Conservation (phyloP, 2,329 filamentous ascomycete species). For the Rutstroemia sp. region DNA sequence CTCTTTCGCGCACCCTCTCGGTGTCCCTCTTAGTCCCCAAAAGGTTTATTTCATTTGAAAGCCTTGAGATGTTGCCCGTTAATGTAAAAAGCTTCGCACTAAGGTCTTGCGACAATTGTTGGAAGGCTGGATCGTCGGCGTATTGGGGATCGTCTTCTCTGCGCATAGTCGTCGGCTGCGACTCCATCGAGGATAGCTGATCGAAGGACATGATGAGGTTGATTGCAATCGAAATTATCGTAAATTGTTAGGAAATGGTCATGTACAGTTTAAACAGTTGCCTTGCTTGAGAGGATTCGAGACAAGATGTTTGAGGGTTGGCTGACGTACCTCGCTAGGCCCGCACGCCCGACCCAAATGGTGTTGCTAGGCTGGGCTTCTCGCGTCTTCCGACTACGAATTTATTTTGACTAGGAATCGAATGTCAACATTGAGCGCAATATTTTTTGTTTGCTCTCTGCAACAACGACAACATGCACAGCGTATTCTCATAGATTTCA, state of each 20-base stretch:
- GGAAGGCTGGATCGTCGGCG: slow-evolving; percentile 88
- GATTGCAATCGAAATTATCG: neutral
- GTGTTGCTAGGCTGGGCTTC: slow-evolving; percentile 1
- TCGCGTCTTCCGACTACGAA: slow-evolving; percentile 4
- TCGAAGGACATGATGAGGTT: slow-evolving; percentile 74
- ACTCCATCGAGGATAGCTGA: slow-evolving; percentile 75
- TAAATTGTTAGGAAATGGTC: neutral
- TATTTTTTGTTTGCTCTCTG: slow-evolving; percentile 5
- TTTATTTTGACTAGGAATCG: slow-evolving; percentile 19
- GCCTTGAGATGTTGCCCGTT: slow-evolving; percentile 77
- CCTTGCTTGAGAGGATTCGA: slow-evolving; percentile 10
- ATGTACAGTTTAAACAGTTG: neutral
- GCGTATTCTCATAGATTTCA: slow-evolving; percentile 6
- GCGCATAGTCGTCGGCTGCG: slow-evolving; percentile 63
- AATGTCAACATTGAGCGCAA: slow-evolving; percentile 20
- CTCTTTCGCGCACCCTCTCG: slow-evolving; percentile 80
- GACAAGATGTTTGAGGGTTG: slow-evolving; percentile 11
- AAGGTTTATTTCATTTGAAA: slow-evolving; percentile 76
- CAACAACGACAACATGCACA: slow-evolving; percentile 18
- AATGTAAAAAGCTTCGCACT: slow-evolving; percentile 86
- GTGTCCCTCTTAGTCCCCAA: slow-evolving; percentile 89
- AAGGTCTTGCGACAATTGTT: slow-evolving; percentile 70
- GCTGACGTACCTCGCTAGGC: slow-evolving; percentile 20
- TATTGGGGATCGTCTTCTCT: slow-evolving; percentile 68
- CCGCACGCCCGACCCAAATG: neutral